A percentile compares a stretch with the other conserved stretches of the same genome.
Evolutionary conservation across 1,284 basidiomycete species (phyloP).

Genomic region (Ganoderma lucidum): DNA sequence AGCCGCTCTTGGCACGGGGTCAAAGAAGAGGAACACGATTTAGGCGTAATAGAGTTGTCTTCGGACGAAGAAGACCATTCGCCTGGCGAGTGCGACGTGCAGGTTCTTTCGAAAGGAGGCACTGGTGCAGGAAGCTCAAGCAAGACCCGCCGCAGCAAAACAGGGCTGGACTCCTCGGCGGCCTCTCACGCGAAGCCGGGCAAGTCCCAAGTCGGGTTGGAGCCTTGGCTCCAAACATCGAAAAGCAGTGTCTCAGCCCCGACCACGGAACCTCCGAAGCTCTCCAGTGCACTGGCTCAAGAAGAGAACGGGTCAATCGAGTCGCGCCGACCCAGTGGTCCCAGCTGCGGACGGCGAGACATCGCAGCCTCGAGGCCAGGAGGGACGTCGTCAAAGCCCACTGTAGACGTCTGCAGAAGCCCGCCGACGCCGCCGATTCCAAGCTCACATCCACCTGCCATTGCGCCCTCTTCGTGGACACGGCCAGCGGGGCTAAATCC

Average conservation of each 20-base stretch:
- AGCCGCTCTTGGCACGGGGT: not conserved
- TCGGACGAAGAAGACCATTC: conserved; percentile 20
- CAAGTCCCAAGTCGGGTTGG: not conserved
- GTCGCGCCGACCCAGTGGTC: conserved; percentile 46
- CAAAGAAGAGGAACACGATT: not conserved
- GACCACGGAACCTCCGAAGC: conserved; percentile 19
- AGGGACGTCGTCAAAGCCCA: not conserved
- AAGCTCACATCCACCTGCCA: not conserved
- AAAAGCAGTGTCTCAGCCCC: not conserved
- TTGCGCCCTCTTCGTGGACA: not conserved
- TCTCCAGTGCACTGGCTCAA: conserved; percentile 49
- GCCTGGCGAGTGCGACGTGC: conserved; percentile 17
- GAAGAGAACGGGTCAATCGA: conserved; percentile 59
- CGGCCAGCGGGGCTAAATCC: not conserved
- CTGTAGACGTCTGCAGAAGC: not conserved
- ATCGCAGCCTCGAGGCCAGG: conserved; percentile 9
- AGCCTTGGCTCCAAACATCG: not conserved
- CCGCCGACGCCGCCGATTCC: not conserved
- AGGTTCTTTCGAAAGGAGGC: conserved; percentile 22
- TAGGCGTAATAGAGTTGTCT: conserved; percentile 21
- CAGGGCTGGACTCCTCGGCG: not conserved
- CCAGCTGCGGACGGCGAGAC: conserved; percentile 27
- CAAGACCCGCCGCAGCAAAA: not conserved
- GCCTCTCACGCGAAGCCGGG: not conserved
- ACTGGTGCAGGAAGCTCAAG: conserved; percentile 9